Percentiles rank a stretch among this genome's conserved stretches.
phyloP scores from a whole-genome alignment of 768 basidiomycete species.

The Lyophyllum semitale region DNA sequence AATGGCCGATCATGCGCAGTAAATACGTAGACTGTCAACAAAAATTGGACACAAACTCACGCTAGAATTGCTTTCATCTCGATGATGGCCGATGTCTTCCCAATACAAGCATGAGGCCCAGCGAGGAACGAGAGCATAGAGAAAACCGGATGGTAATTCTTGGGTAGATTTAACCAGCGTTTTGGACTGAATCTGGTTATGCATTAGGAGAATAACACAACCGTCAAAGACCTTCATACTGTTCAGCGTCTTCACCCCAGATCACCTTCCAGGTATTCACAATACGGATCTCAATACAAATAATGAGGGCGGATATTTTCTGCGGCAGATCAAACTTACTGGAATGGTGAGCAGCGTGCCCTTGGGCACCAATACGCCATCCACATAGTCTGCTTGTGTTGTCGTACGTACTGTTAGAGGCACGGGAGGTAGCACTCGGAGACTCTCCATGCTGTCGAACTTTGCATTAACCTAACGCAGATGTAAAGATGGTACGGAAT shows the following conservation, averaged over 20 bases:
- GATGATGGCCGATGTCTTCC: constrained; percentile 44
- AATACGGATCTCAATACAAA: constrained; percentile 40
- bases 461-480: not conserved
- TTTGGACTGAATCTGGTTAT: constrained; percentile 48
- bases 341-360: constrained; percentile 47
- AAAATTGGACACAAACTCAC: constrained; percentile 16
- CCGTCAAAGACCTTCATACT: constrained; percentile 27
- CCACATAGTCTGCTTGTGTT: constrained; percentile 39
- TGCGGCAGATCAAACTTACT: constrained; percentile 17
- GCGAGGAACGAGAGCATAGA: constrained; percentile 42
- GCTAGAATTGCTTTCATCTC: constrained; percentile 45
- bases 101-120: constrained; percentile 46
- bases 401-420: constrained; percentile 40
- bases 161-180: constrained; percentile 45
- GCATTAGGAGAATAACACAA: too few species aligned
- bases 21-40: not conserved
- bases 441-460: constrained; percentile 39
- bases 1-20: not conserved
- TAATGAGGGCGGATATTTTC: not conserved
- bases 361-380: constrained; percentile 46
- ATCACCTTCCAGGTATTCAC: constrained; percentile 50
- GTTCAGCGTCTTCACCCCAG: constrained; percentile 55
- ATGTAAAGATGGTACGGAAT: not conserved
- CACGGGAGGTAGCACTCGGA: constrained; percentile 43
- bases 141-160: constrained; percentile 32